Evolutionary conservation across 1,139 yeast genomes (phyloP).

Genomic region (Blastobotrys illinoisensis): DNA sequence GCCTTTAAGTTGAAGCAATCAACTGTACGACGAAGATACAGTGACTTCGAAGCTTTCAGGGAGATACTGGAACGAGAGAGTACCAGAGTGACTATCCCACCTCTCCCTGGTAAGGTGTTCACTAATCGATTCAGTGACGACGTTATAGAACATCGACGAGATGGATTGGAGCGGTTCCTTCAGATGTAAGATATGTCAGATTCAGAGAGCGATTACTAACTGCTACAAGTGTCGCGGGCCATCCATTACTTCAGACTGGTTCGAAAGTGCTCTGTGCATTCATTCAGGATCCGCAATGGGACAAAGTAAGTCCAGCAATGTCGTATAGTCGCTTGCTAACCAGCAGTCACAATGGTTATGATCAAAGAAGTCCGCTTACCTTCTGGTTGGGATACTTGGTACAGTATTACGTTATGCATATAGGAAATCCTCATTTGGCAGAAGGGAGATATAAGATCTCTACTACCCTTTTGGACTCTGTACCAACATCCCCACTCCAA

Average conservation of each 20-base stretch:
- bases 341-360: not conserved
- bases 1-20: conserved; percentile 66
- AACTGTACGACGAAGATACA: conserved; percentile 76
- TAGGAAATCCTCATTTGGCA: not conserved
- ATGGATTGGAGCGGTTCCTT: conserved; percentile 77
- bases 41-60: conserved; percentile 81
- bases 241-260: conserved; percentile 88
- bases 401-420: not conserved
- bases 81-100: conserved; percentile 75
- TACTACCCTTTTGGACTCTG: not conserved
- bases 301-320: conserved; percentile 32
- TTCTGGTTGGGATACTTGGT: not conserved
- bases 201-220: not conserved
- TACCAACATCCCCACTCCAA: not conserved
- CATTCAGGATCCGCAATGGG: conserved; percentile 86
- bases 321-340: not conserved
- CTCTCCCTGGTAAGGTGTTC: conserved; percentile 78
- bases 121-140: conserved; percentile 75
- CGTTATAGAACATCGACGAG: conserved; percentile 76
- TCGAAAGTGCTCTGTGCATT: conserved; percentile 77
- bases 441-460: not conserved
- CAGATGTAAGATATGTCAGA: conserved; percentile 37
- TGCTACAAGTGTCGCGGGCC: conserved; percentile 69
- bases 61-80: conserved; percentile 71
- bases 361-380: not conserved